Percentiles rank a stretch among this genome's conserved stretches.
Conservation (phyloP, 1,284 basidiomycete genomes). For the Apiotrichum veenhuisii region DNA sequence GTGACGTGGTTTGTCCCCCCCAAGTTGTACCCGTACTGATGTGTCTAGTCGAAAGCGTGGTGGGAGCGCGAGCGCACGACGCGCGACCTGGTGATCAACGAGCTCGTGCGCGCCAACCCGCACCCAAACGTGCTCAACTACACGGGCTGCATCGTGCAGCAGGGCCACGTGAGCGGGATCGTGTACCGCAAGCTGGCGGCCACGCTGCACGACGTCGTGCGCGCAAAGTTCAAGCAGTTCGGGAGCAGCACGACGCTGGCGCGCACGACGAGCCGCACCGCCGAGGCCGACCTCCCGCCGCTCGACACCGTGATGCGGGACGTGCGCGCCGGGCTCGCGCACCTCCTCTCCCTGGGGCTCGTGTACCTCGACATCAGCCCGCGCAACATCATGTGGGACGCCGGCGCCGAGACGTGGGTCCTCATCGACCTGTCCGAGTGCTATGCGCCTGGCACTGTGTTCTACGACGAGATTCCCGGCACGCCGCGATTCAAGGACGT, state of each 20-base stretch:
- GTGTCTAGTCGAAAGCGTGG: background rate
- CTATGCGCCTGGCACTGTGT: background rate
- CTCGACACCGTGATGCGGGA: background rate
- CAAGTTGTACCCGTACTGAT: no score
- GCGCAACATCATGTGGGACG: background rate
- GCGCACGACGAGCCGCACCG: background rate
- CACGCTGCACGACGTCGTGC: background rate
- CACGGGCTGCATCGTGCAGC: background rate
- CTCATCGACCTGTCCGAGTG: background rate
- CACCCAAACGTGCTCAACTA: background rate
- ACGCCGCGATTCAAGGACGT: background rate
- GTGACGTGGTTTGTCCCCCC: no score
- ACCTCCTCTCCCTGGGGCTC: background rate
- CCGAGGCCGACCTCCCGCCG: background rate
- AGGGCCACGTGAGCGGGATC: background rate
- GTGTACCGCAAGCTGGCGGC: background rate
- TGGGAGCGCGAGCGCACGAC: background rate
- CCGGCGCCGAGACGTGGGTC: background rate
- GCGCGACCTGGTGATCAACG: background rate
- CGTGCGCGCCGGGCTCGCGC: background rate
- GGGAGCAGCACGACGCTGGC: background rate
- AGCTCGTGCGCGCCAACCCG: background rate
- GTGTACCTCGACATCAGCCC: background rate
- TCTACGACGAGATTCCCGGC: background rate
- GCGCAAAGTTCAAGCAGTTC: background rate